These are phyloP conservation scores for Flaveria floridana DNA, from an alignment of 140 eudicot genomes.

Conservation along the genomic window DNA sequence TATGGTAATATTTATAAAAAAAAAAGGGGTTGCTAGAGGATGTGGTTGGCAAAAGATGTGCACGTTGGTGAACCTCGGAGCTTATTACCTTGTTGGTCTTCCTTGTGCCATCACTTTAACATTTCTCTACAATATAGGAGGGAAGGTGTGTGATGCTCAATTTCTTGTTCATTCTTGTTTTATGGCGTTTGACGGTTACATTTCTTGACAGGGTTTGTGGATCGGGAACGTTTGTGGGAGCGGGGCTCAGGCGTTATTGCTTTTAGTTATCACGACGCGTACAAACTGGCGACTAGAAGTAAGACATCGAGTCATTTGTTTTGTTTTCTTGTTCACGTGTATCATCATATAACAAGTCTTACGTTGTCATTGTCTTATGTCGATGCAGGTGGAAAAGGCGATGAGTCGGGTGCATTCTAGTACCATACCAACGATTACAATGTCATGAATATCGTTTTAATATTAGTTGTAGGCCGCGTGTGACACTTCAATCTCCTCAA, in stretches of 20 bases:
- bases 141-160: slow-evolving; percentile 32
- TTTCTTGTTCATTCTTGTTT: neutral
- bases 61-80: slow-evolving; percentile 44
- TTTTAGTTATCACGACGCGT: slow-evolving; percentile 34
- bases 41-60: slow-evolving; percentile 55
- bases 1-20: neutral
- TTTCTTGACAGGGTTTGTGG: slow-evolving; percentile 46
- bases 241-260: slow-evolving; percentile 37
- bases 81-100: slow-evolving; percentile 45
- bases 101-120: slow-evolving; percentile 38
- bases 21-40: slow-evolving; percentile 51
- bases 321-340: neutral
- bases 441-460: slow-evolving; percentile 10
- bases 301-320: neutral
- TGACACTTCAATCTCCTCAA: no score
- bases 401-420: slow-evolving; percentile 30
- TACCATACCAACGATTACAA: slow-evolving; percentile 28
- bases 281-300: slow-evolving; percentile 47
- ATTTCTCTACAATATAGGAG: slow-evolving; percentile 40
- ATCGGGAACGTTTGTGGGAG: slow-evolving; percentile 52
- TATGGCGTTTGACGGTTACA: neutral
- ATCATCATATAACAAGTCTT: slow-evolving; percentile 1
- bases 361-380: neutral
- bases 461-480: no score
- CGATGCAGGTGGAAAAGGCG: slow-evolving; percentile 35